Evolutionary conservation across 1,284 basidiomycete species (phyloP).

Genomic region (Inonotus obliquus): DNA sequence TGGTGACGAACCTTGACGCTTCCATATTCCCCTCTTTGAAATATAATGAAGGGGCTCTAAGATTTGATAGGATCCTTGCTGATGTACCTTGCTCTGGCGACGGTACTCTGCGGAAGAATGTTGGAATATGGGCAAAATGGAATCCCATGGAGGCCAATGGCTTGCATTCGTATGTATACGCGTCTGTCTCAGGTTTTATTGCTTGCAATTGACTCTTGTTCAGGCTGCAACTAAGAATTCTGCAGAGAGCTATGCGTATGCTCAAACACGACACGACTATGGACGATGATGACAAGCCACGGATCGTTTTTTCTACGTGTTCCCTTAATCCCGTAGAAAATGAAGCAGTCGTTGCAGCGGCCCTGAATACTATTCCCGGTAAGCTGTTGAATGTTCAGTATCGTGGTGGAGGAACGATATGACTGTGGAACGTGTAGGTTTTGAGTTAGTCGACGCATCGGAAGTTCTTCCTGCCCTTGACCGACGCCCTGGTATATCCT

Average conservation of each 20-base stretch:
- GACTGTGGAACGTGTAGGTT: constrained; percentile 41
- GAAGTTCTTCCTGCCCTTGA: constrained; percentile 65
- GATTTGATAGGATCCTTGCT: constrained; percentile 92
- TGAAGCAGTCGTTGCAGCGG: constrained; percentile 92
- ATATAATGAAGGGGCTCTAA: constrained; percentile 37
- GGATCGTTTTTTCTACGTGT: constrained; percentile 97
- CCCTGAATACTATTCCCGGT: constrained; percentile 70
- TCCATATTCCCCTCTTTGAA: constrained; percentile 81
- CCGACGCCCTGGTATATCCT: constrained; percentile 68
- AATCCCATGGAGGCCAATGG: constrained; percentile 86
- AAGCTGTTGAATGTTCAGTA: constrained; percentile 21
- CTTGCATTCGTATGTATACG: constrained; percentile 66
- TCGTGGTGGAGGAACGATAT: background rate
- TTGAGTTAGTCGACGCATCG: constrained; percentile 81
- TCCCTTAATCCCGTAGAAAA: constrained; percentile 98
- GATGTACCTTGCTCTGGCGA: constrained; percentile 99
- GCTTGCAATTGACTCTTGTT: background rate
- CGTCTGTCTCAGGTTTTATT: background rate
- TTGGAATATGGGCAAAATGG: constrained; percentile 96
- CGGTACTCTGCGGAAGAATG: constrained; percentile 93
- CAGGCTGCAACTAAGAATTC: constrained; percentile 88
- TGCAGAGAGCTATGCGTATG: constrained; percentile 88
- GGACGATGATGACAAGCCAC: constrained; percentile 41
- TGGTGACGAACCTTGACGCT: constrained; percentile 97
- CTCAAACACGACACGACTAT: constrained; percentile 56